Percentiles rank a stretch among this genome's conserved stretches.
These are phyloP conservation scores for Aspergillus flavus DNA, from an alignment of 2,329 filamentous ascomycete genomes.

Conservation along the genomic window DNA sequence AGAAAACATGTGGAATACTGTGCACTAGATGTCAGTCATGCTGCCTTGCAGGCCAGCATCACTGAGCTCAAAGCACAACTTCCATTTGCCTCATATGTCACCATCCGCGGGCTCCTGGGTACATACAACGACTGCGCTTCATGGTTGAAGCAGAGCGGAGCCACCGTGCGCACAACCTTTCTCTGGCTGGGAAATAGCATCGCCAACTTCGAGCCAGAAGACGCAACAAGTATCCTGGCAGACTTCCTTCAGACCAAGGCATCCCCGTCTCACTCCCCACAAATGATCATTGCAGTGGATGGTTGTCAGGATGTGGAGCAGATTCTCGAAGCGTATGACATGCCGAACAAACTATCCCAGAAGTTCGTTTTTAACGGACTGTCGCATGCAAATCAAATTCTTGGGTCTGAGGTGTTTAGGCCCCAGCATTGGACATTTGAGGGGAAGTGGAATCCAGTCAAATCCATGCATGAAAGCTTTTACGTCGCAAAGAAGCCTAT, in stretches of 20 bases:
- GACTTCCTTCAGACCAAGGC: background rate
- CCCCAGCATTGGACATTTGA: too few relatives aligned
- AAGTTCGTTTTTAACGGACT: too few relatives aligned
- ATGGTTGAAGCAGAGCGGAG: background rate
- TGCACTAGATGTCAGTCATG: constrained; percentile 1
- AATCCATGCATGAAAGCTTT: too few relatives aligned
- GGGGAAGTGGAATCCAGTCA: too few relatives aligned
- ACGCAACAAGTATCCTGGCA: background rate
- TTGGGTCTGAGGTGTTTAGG: too few relatives aligned
- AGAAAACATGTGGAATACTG: background rate
- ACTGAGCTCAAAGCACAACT: background rate
- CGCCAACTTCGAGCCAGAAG: background rate
- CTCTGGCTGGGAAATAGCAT: constrained; percentile 8
- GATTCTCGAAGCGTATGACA: too few relatives aligned
- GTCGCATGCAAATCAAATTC: too few relatives aligned
- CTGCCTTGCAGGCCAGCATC: background rate
- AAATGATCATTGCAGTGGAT: too few relatives aligned
- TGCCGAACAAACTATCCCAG: too few relatives aligned
- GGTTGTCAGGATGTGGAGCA: too few relatives aligned
- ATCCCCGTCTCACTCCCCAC: too few relatives aligned
- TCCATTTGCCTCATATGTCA: background rate
- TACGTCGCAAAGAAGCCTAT: too few relatives aligned
- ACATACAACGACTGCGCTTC: constrained; percentile 7
- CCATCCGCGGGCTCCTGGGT: background rate
- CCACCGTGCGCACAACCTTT: background rate